Evolutionary conservation across 2,329 filamentous ascomycete genomes (phyloP), one percentile per base, ranked within the genome.

Genomic region (Tolypocladium endophyticum): DNA sequence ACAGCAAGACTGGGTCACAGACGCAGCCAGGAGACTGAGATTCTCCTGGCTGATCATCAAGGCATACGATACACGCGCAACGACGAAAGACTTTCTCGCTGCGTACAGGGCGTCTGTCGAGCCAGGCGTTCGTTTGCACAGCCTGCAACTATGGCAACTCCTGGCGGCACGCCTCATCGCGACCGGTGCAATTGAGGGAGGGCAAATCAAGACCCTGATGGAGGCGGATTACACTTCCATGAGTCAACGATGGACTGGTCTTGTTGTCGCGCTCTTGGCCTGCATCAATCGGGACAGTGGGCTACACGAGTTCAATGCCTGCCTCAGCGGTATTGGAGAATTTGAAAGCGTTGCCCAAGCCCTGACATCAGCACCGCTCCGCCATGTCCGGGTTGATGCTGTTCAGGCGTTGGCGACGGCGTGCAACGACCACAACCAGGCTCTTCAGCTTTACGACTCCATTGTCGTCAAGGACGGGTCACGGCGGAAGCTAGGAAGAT

Each of bases 341-440:
- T 63, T 64, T 43, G 36, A 62, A 4, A 56, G 59, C 12, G 38
- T 64, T 9, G 57, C 56, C 9, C 53, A 50, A 28, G 57, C 54
- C 1, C 7, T 68, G 18, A 59, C 60, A 16, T 59, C 56, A 1
- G 47, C 59, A 2, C 62, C 64, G 14, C 16, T 58, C 5, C 56
- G 55, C 18, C 25, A 36, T 23, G n/a, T 63, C 4, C 59, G 52
- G n/a, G 39, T 63, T 20, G 57, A 64, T 33, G 43, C 56, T 8
- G 56, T 64, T 2, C 61, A 63, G 28, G 62, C 63, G 9, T 39
- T 67, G 12, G 66, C 65, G 4, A 38, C 35, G 14, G 62, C 61
- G 25, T 64, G 65, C 58, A 50, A 62, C 20, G 65, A 72, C 54
- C 64, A 73, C 58, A 58, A 52, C 6, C 59, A 65, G 20, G 72